Base-by-base conservation (phyloP, 1,139 yeast genomes). In the Groenewaldozyma sp. region DNA sequence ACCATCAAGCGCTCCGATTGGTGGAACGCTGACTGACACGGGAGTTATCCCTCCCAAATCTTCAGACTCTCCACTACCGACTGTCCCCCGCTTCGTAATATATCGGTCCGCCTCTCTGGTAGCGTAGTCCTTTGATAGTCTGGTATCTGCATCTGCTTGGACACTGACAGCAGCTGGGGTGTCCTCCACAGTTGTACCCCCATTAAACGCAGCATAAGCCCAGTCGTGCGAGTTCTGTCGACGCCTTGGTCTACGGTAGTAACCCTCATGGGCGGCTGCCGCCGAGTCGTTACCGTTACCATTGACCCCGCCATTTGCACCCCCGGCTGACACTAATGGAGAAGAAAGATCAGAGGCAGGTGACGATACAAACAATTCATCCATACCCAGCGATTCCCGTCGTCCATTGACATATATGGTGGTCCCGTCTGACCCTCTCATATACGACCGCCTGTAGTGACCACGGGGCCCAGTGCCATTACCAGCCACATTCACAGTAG, bases 51-150 rank as follows among this genome's bases (percentile, higher is more conserved):
- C 48, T 10, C 36, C 44, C 9, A 36, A 39, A 4, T 46, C 50
- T 16, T 44, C 44, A 22, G 22, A 42, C 13, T 31, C 28, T 35
- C 37, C 24, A 22, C 42, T 17, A 28, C 20, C 33, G 24, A 34
- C 13, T 9, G 46, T 36, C 11, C 38, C 42, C 14, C 50, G 36
- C 32, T 54, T 51, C 19, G 54, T 49, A 39, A 48, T 54, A 41
- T 60, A 60, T 34, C 60, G 49, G 38, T 60, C 65, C 1, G 65
- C 58, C 40, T 60, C 65, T 6, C 65, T 53, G 5, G 58, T 56
- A 1, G 65, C 65, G 42, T 60, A 60, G 38, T 60, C 54, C 7
- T 19, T 29, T 4, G 14, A 18, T 6, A 6, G 4, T 29, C 33
- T 16, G 13, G 10, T 18, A 10, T 14, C 7, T 22, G 26, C 7